Evolutionary conservation across 305 asterid genomes (phyloP).

Genomic region (Rubia tinctorum): DNA sequence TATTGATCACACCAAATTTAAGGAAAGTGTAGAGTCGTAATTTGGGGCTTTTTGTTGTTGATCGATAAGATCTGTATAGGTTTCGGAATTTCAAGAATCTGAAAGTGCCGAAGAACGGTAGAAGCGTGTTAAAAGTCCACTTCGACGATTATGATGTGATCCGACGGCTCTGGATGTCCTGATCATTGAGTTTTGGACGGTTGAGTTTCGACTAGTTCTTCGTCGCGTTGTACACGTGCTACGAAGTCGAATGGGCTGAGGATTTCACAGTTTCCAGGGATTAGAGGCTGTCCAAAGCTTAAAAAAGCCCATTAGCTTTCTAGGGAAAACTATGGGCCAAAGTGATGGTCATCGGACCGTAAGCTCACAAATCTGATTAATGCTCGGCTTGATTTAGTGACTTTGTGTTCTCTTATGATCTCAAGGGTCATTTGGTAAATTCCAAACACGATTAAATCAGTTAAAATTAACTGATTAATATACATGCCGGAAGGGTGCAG

Average conservation of each 20-base stretch:
- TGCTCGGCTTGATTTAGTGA: too few species aligned
- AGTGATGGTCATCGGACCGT: background rate
- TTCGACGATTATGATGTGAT: slow-evolving; percentile 11
- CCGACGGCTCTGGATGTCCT: background rate
- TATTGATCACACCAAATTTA: background rate
- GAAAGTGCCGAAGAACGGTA: too few species aligned
- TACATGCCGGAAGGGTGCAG: too few species aligned
- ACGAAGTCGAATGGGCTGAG: background rate
- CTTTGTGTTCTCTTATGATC: too few species aligned
- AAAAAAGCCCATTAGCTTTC: background rate
- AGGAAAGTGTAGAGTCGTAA: background rate
- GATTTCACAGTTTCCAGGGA: too few species aligned
- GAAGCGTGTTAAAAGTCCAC: slow-evolving; percentile 14
- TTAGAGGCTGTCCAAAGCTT: background rate
- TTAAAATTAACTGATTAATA: too few species aligned
- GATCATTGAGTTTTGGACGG: slow-evolving; percentile 10
- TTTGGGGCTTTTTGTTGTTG: background rate
- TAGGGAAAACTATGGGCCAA: background rate
- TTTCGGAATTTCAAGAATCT: background rate
- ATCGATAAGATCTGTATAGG: slow-evolving; percentile 14
- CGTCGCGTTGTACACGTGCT: background rate
- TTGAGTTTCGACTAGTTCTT: background rate
- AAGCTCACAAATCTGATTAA: background rate
- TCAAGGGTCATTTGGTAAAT: too few species aligned
- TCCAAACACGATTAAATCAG: too few species aligned